phyloP scores from a whole-genome alignment of 139 green algal genomes.

The Chlamydomonas applanata region DNA sequence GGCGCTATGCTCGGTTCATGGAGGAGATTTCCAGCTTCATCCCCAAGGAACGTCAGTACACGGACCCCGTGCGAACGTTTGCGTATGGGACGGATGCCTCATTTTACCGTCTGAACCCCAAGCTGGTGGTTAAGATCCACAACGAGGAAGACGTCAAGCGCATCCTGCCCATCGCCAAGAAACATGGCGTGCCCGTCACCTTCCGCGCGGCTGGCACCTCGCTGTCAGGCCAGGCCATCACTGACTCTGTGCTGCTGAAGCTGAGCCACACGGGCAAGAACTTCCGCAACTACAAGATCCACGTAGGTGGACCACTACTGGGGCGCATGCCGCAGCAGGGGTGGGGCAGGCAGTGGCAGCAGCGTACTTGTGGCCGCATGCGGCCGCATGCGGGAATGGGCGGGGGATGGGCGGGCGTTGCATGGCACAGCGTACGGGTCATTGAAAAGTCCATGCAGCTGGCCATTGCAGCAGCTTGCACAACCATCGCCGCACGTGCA shows the following conservation, averaged over 20 bases:
- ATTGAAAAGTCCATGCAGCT: too few species aligned
- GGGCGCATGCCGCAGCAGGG: too few species aligned
- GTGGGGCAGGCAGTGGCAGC: too few species aligned
- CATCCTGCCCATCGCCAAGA: constrained; percentile 85
- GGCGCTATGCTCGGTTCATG: constrained; percentile 83
- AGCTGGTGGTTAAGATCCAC: constrained; percentile 85
- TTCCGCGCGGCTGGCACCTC: constrained; percentile 94
- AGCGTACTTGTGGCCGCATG: too few species aligned
- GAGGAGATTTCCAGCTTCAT: constrained; percentile 83
- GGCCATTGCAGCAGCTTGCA: too few species aligned
- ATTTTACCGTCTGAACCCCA: constrained; percentile 93
- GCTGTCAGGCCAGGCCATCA: constrained; percentile 90
- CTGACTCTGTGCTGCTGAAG: constrained; percentile 94
- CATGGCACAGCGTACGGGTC: too few species aligned
- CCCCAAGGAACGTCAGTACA: constrained; percentile 73
- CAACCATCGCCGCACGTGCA: too few species aligned
- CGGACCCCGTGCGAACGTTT: constrained; percentile 90
- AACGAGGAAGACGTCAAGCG: constrained; percentile 84
- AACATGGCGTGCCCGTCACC: constrained; percentile 88
- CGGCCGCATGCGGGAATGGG: too few species aligned
- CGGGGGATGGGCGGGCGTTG: too few species aligned
- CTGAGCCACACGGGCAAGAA: constrained; percentile 93
- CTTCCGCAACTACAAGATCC: constrained; percentile 90
- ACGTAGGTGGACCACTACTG: constrained; percentile 57
- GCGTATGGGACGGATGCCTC: constrained; percentile 86